These are phyloP conservation scores for Apiospora pterosperma DNA, from an alignment of 2,329 filamentous ascomycete genomes.

Conservation along the genomic window DNA sequence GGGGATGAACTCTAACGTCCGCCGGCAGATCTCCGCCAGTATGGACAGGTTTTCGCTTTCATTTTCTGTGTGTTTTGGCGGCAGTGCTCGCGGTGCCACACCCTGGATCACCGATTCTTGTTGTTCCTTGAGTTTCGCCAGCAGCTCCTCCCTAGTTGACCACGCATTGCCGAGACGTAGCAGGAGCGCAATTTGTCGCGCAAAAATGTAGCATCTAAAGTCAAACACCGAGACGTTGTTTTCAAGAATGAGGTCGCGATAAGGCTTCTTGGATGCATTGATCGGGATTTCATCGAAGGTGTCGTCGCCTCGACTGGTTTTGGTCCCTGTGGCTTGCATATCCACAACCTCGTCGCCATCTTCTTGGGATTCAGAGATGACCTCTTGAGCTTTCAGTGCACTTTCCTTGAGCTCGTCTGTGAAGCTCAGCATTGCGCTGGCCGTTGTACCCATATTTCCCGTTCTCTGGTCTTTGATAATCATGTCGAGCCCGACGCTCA, in stretches of 20 bases:
- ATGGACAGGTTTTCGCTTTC: slow-evolving; percentile 72
- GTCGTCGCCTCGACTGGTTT: slow-evolving; percentile 27
- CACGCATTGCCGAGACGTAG: slow-evolving; percentile 76
- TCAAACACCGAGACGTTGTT: slow-evolving; percentile 97
- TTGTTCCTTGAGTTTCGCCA: slow-evolving; percentile 60
- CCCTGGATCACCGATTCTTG: slow-evolving; percentile 56
- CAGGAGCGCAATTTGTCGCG: slow-evolving; percentile 78
- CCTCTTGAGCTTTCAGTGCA: slow-evolving; percentile 45
- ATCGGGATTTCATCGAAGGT: slow-evolving; percentile 57
- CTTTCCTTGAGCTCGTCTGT: slow-evolving; percentile 70
- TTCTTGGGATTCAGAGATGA: slow-evolving; percentile 31
- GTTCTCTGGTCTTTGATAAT: slow-evolving; percentile 72
- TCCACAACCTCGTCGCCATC: slow-evolving; percentile 43
- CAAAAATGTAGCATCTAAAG: slow-evolving; percentile 91
- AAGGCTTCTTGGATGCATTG: slow-evolving; percentile 69
- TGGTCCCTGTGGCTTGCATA: slow-evolving; percentile 40
- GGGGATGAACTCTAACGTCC: slow-evolving; percentile 81
- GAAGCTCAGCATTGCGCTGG: slow-evolving; percentile 66
- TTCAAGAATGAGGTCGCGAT: slow-evolving; percentile 85
- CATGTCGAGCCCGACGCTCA: slow-evolving; percentile 80
- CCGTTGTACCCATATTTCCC: slow-evolving; percentile 58
- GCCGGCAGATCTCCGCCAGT: slow-evolving; percentile 81
- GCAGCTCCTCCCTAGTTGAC: slow-evolving; percentile 59
- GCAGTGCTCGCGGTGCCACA: slow-evolving; percentile 49
- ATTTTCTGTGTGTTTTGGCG: slow-evolving; percentile 46